These are phyloP conservation scores for Tolypocladium tropicale DNA, from an alignment of 2,329 filamentous ascomycete species.

Conservation along the genomic window DNA sequence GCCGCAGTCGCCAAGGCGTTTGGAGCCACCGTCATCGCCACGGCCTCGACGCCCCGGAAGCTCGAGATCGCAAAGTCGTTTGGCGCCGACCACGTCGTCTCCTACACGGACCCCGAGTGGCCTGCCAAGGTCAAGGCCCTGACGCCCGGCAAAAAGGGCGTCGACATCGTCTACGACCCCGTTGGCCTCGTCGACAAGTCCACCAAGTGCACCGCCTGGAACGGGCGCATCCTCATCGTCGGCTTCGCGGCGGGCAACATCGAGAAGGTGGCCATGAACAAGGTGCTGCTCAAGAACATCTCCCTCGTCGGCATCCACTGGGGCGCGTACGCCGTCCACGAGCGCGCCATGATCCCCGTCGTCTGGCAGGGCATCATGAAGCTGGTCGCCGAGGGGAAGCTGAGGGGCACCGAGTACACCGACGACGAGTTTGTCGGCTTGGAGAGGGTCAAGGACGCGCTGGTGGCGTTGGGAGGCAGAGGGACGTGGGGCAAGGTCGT, in stretches of 20 bases:
- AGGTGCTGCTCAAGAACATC: constrained; percentile 89
- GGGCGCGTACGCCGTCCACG: constrained; percentile 70
- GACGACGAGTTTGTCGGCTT: constrained; percentile 76
- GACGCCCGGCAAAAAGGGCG: constrained; percentile 60
- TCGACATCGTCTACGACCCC: constrained; percentile 92
- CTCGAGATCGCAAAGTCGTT: constrained; percentile 67
- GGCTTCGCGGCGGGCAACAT: constrained; percentile 70
- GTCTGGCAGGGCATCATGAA: constrained; percentile 80
- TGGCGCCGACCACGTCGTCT: constrained; percentile 74
- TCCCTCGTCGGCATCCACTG: constrained; percentile 83
- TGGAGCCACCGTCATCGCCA: constrained; percentile 87
- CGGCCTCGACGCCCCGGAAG: constrained; percentile 73
- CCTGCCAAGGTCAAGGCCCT: constrained; percentile 64
- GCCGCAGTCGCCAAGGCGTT: constrained; percentile 71
- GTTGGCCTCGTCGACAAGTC: constrained; percentile 81
- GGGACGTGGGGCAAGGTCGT: constrained; percentile 97
- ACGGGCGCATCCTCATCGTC: constrained; percentile 76
- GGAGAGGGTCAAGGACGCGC: constrained; percentile 64
- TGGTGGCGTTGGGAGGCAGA: constrained; percentile 67
- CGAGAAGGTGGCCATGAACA: constrained; percentile 87
- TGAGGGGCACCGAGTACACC: constrained; percentile 71
- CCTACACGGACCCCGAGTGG: constrained; percentile 60
- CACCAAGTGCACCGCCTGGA: constrained; percentile 90
- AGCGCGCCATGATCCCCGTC: constrained; percentile 55
- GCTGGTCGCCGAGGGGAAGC: constrained; percentile 67